phyloP scores from a whole-genome alignment of 2,329 filamentous ascomycete species.

The Zasmidium cellare region DNA sequence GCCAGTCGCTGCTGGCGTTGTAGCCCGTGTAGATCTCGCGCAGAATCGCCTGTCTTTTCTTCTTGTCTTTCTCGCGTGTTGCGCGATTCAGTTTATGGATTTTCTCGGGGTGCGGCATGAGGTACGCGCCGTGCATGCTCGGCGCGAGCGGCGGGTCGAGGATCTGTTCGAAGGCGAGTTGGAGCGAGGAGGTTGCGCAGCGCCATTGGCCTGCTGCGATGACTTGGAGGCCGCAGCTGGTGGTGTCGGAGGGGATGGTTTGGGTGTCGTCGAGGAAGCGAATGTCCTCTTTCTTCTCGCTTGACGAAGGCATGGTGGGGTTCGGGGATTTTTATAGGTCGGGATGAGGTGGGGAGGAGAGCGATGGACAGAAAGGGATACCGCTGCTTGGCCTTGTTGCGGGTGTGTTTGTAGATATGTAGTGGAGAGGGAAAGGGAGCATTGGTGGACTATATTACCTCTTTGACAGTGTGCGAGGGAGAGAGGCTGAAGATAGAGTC shows the following conservation, averaged over 20 bases:
- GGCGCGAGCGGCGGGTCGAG: conserved; percentile 3
- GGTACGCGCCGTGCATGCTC: conserved; percentile 5
- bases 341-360: too few relatives aligned
- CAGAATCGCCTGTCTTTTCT: not conserved
- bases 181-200: conserved; percentile 8
- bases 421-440: too few relatives aligned
- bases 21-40: conserved; percentile 1
- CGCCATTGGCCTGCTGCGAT: conserved; percentile 5
- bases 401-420: too few relatives aligned
- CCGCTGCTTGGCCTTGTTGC: not conserved
- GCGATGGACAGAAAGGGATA: not conserved
- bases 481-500: not conserved
- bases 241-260: not conserved
- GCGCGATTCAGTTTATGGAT: not conserved
- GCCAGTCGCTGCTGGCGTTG: conserved; percentile 3
- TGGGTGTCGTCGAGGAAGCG: conserved; percentile 5
- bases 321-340: too few relatives aligned
- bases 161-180: conserved; percentile 3
- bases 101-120: conserved; percentile 1
- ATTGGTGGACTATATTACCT: not conserved
- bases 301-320: too few relatives aligned
- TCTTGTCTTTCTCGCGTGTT: not conserved
- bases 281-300: too few relatives aligned
- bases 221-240: conserved; percentile 3
- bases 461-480: not conserved